Conservation (phyloP, 306 rosid species). For the Astragalus membranaceus region DNA sequence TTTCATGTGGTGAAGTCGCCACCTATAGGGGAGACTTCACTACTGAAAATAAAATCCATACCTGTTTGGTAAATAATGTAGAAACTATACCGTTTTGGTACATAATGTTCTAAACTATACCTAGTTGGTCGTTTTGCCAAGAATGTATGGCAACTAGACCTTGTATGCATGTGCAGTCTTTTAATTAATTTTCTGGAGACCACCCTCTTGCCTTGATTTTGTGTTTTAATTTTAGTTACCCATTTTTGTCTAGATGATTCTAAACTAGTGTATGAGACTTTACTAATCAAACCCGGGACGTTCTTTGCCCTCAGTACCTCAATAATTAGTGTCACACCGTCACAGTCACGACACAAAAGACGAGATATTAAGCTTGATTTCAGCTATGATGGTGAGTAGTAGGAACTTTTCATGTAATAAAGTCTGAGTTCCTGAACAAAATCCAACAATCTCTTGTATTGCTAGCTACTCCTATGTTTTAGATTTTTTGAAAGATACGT, state of each 20-base stretch:
- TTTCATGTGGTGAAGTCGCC: no score
- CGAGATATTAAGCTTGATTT: slow-evolving; percentile 22
- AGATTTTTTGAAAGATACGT: slow-evolving; percentile 8
- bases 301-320: no score
- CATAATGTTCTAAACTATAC: no score
- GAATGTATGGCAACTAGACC: slow-evolving; percentile 23
- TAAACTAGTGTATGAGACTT: neutral
- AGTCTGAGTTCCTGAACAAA: slow-evolving; percentile 12
- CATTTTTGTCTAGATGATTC: slow-evolving; percentile 1
- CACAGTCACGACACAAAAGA: neutral
- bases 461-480: neutral
- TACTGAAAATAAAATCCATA: no score
- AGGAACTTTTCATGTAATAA: slow-evolving; percentile 14
- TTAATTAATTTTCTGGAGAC: neutral
- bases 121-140: no score
- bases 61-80: no score
- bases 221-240: neutral
- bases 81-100: no score
- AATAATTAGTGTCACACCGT: neutral
- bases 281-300: no score
- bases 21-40: no score
- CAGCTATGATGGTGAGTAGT: slow-evolving; percentile 3
- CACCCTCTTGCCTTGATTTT: slow-evolving; percentile 22
- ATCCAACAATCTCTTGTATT: neutral
- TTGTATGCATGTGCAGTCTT: slow-evolving; percentile 41